Conservation (phyloP, 441 rosid genomes). For the Geranium incanum region DNA sequence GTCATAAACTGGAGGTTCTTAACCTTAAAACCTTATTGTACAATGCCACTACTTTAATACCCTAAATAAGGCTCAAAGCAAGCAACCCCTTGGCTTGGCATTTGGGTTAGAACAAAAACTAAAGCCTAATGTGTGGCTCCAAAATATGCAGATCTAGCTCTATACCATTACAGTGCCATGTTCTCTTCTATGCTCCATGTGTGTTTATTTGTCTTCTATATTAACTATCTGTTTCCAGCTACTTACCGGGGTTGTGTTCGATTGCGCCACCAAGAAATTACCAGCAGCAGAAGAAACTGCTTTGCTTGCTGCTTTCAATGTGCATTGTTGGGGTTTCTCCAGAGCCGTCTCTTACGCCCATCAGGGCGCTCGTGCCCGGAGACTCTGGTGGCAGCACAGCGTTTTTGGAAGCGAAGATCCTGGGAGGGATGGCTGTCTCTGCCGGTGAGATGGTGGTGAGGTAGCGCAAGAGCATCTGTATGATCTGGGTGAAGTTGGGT, state of each 20-base stretch:
- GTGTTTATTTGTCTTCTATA: too few relatives aligned
- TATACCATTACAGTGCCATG: too few relatives aligned
- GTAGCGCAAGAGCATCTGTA: conserved; percentile 49
- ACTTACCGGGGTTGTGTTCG: too few relatives aligned
- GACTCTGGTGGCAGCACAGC: conserved; percentile 49
- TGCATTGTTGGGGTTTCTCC: conserved; percentile 38
- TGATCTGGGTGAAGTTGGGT: conserved; percentile 53
- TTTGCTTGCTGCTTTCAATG: conserved; percentile 30
- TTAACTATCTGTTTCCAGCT: too few relatives aligned
- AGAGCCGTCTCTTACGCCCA: conserved; percentile 37
- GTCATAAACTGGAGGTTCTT: too few relatives aligned
- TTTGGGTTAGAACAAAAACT: neutral
- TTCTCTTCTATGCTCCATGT: too few relatives aligned
- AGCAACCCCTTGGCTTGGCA: neutral
- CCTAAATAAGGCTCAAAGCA: too few relatives aligned
- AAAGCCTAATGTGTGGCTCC: neutral
- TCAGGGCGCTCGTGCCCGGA: conserved; percentile 62
- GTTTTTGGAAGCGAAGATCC: conserved; percentile 45
- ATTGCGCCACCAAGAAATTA: neutral
- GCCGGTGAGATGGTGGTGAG: conserved; percentile 42
- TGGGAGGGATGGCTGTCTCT: conserved; percentile 34
- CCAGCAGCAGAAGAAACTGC: conserved; percentile 50
- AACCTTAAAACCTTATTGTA: too few relatives aligned
- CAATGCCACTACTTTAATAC: too few relatives aligned
- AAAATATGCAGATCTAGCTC: neutral